Percentiles rank a stretch among this genome's conserved stretches.
phyloP scores from a whole-genome alignment of 2,329 filamentous ascomycete species.

The Aureobasidium sp. region DNA sequence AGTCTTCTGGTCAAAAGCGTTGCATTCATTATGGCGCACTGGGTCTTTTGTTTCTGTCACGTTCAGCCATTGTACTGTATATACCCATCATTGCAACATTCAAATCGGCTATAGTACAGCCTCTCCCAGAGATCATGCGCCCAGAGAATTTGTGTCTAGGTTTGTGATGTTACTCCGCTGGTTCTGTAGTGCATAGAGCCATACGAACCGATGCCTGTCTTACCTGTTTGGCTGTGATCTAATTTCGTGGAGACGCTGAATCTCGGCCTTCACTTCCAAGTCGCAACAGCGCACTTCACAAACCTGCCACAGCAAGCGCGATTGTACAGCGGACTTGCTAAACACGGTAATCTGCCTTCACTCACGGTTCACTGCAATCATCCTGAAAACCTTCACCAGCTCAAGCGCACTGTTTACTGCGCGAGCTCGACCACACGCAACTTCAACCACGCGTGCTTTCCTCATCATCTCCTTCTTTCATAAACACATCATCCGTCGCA shows the following conservation, averaged over 20 bases:
- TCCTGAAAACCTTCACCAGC: neutral
- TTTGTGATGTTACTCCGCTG: too few relatives aligned
- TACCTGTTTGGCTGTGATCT: neutral
- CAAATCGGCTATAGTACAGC: neutral
- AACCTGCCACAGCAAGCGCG: neutral
- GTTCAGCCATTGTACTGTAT: slow-evolving; percentile 1
- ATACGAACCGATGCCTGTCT: neutral
- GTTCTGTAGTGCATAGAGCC: neutral
- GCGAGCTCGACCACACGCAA: neutral
- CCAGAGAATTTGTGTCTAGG: neutral
- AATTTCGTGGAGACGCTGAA: neutral
- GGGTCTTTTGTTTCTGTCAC: neutral
- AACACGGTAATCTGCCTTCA: neutral
- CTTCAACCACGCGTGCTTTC: slow-evolving; percentile 4
- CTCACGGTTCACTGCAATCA: neutral
- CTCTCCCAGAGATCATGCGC: neutral
- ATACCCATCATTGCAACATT: slow-evolving; percentile 4
- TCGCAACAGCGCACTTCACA: neutral
- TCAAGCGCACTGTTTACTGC: neutral
- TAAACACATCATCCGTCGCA: neutral
- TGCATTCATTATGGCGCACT: neutral
- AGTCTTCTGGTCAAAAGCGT: neutral
- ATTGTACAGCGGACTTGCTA: neutral
- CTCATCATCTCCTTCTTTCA: neutral
- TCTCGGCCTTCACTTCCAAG: neutral